A percentile compares a stretch with the other conserved stretches of the same genome.
These are phyloP conservation scores for Boletus vermiculosoides DNA, from an alignment of 768 basidiomycete genomes.

Conservation along the genomic window DNA sequence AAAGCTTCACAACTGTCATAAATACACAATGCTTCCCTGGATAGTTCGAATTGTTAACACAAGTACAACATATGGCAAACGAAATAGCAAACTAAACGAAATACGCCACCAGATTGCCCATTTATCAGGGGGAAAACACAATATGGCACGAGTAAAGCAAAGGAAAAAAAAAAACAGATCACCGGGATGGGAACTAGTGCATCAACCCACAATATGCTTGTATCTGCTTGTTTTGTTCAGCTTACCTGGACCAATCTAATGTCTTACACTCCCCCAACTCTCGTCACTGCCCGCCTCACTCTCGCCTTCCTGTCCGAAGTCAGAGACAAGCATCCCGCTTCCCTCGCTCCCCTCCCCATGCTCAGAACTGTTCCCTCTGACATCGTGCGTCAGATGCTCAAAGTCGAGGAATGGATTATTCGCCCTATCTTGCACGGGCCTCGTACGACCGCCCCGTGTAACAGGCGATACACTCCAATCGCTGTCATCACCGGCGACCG, in stretches of 20 bases:
- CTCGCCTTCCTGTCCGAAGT: slow-evolving; percentile 7
- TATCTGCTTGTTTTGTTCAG: not conserved
- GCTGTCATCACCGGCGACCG: slow-evolving; percentile 20
- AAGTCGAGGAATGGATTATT: slow-evolving; percentile 27
- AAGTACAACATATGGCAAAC: not conserved
- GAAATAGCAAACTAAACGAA: not conserved
- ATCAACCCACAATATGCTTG: not conserved
- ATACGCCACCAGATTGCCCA: not conserved
- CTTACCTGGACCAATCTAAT: slow-evolving; percentile 4
- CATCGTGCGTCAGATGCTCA: slow-evolving; percentile 11
- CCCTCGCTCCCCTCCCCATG: slow-evolving; percentile 15
- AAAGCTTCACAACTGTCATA: not conserved
- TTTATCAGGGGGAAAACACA: not conserved
- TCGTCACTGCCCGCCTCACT: slow-evolving; percentile 25
- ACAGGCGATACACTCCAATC: slow-evolving; percentile 11
- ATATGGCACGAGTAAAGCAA: not conserved
- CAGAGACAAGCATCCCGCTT: slow-evolving; percentile 20
- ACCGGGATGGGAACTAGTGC: not conserved
- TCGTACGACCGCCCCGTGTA: not conserved
- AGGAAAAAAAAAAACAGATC: not conserved
- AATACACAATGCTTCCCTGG: not conserved
- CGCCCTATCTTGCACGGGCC: slow-evolving; percentile 3
- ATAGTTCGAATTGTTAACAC: not conserved
- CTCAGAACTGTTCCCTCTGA: not conserved
- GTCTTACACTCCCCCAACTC: slow-evolving; percentile 28